Conservation (phyloP, 805 yeast genomes). For the Aciculoconidium aculeatum region DNA sequence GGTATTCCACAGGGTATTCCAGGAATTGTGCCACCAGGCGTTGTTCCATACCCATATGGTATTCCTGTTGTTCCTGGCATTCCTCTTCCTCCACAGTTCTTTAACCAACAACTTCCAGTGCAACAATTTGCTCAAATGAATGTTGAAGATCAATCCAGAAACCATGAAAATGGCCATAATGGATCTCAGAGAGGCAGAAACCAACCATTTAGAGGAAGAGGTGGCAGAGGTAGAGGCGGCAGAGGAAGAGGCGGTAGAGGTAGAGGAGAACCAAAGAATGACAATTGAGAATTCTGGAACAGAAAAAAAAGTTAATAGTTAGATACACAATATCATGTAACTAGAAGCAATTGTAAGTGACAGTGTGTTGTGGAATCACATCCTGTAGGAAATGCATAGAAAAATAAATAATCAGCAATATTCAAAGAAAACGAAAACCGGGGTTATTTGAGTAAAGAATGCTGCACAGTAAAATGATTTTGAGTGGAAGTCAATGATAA, state of each 20-base stretch:
- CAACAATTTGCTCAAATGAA: slow-evolving; percentile 1
- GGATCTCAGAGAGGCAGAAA: slow-evolving; percentile 15
- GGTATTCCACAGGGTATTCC: slow-evolving; percentile 5
- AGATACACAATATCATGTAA: too few relatives aligned
- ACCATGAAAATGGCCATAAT: slow-evolving; percentile 1
- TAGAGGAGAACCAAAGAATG: slow-evolving; percentile 1
- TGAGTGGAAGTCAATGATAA: too few relatives aligned
- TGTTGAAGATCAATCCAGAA: background rate
- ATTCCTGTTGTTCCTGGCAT: slow-evolving; percentile 31
- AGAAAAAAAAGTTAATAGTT: too few relatives aligned
- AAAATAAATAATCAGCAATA: too few relatives aligned
- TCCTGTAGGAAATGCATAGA: too few relatives aligned
- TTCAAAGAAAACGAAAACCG: too few relatives aligned
- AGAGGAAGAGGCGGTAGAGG: slow-evolving; percentile 8
- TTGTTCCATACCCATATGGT: slow-evolving; percentile 7
- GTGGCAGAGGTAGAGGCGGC: slow-evolving; percentile 8
- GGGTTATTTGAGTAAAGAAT: too few relatives aligned
- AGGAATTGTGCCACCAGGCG: slow-evolving; percentile 2
- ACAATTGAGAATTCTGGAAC: too few relatives aligned
- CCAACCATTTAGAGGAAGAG: slow-evolving; percentile 14
- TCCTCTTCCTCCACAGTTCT: slow-evolving; percentile 33
- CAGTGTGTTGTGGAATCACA: too few relatives aligned
- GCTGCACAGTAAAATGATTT: too few relatives aligned
- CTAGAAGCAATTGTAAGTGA: too few relatives aligned
- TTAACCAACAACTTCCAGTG: slow-evolving; percentile 16